A percentile compares a stretch with the other conserved stretches of the same genome.
Evolutionary conservation across 257 asterid species (phyloP).

Genomic region (Euphrasia confusa): DNA sequence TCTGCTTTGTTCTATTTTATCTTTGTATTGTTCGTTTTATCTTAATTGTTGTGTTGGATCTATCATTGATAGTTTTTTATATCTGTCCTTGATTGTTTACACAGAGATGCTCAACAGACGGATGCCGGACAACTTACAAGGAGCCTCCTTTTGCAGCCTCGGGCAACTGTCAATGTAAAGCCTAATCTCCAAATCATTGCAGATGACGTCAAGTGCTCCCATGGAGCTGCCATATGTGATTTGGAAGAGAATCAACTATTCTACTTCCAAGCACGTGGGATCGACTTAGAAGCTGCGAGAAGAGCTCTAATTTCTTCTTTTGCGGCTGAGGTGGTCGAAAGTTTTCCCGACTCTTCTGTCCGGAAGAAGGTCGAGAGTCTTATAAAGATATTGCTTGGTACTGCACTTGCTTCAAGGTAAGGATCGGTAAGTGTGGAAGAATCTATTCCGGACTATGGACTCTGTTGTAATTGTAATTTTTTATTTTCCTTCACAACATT

Average conservation of each 20-base stretch:
- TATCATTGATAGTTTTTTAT: neutral
- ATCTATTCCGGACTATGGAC: neutral
- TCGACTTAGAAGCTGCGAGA: conserved; percentile 64
- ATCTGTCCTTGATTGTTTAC: neutral
- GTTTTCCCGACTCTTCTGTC: conserved; percentile 43
- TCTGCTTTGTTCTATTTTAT: conserved; percentile 1
- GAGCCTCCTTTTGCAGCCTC: conserved; percentile 78
- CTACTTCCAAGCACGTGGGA: conserved; percentile 87
- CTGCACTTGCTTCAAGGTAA: conserved; percentile 38
- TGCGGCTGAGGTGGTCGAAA: conserved; percentile 76
- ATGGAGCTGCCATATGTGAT: conserved; percentile 95
- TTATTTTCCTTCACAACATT: neutral
- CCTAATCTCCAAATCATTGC: conserved; percentile 96
- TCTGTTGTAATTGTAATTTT: neutral
- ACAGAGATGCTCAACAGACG: conserved; percentile 91
- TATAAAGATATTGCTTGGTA: conserved; percentile 47
- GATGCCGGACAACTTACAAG: conserved; percentile 95
- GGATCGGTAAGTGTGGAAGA: conserved; percentile 14
- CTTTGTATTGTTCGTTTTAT: neutral
- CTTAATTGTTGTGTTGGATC: conserved; percentile 12
- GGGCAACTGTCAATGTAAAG: conserved; percentile 82
- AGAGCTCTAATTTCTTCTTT: conserved; percentile 77
- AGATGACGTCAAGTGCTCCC: conserved; percentile 87
- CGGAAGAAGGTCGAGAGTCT: conserved; percentile 54
- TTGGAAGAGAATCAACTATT: conserved; percentile 76